Percentiles rank a stretch among this genome's conserved stretches.
Conservation (phyloP, 1,284 basidiomycete species). For the Farysia itapuensis region DNA sequence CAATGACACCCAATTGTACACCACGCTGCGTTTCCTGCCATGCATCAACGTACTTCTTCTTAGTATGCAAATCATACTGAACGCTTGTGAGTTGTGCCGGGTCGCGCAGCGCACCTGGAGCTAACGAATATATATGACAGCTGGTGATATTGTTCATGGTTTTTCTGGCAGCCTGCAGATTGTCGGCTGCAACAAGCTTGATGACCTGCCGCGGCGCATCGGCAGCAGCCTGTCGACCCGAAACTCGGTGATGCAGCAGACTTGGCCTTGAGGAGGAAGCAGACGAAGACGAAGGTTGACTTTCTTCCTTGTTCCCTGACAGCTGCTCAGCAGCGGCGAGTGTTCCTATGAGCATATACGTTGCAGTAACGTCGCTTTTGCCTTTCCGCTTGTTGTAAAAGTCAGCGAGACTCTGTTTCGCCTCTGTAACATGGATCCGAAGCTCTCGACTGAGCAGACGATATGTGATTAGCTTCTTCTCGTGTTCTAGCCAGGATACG, state of each 20-base stretch:
- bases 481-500: slow-evolving; percentile 33
- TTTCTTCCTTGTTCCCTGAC: slow-evolving; percentile 6
- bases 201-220: slow-evolving; percentile 8
- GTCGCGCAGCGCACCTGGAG: slow-evolving; percentile 25
- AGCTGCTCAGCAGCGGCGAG: background rate
- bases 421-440: slow-evolving; percentile 41
- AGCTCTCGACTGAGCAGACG: slow-evolving; percentile 44
- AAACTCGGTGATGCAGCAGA: slow-evolving; percentile 12
- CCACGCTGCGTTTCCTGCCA: slow-evolving; percentile 39
- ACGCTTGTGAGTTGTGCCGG: slow-evolving; percentile 35
- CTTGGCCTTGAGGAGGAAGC: slow-evolving; percentile 1
- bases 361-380: slow-evolving; percentile 17
- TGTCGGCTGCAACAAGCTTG: slow-evolving; percentile 15
- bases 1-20: slow-evolving; percentile 32
- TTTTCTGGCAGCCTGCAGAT: slow-evolving; percentile 22
- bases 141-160: slow-evolving; percentile 9
- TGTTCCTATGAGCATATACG: slow-evolving; percentile 27
- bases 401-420: slow-evolving; percentile 22
- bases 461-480: slow-evolving; percentile 46
- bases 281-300: slow-evolving; percentile 6
- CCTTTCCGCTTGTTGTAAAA: slow-evolving; percentile 23
- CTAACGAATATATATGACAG: slow-evolving; percentile 44
- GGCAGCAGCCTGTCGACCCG: slow-evolving; percentile 5
- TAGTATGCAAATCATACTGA: slow-evolving; percentile 38
- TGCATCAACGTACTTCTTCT: slow-evolving; percentile 29